Conservation (phyloP, 2,329 filamentous ascomycete genomes). For the Colletotrichum horii region DNA sequence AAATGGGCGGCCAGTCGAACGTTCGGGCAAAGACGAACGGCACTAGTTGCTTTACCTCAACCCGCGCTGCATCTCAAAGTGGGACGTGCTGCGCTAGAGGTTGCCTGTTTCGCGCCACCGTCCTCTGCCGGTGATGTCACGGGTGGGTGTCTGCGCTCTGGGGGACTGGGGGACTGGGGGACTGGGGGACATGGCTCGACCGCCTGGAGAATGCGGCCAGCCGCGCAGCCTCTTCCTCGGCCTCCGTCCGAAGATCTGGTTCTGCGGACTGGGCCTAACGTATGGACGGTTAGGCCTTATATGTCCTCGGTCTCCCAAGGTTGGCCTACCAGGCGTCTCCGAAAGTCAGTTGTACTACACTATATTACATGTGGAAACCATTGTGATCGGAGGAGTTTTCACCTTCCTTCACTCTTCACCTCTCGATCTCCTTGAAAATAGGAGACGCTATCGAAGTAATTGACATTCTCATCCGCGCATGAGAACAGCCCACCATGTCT, state of each 20-base stretch:
- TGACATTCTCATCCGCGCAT: constrained; percentile 24
- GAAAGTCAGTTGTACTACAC: not conserved
- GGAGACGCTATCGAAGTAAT: not conserved
- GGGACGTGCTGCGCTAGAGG: constrained; percentile 16
- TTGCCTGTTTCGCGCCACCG: constrained; percentile 14
- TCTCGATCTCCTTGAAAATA: not conserved
- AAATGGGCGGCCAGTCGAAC: not conserved
- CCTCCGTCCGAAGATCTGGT: constrained; percentile 7
- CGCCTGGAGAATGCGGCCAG: not conserved
- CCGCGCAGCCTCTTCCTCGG: not conserved
- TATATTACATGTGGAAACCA: not conserved
- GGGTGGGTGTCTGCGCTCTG: constrained; percentile 5
- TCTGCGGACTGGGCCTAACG: not conserved
- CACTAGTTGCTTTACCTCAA: not conserved
- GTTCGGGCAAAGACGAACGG: not conserved
- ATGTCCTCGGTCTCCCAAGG: not conserved
- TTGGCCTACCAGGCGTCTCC: not conserved
- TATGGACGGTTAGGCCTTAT: not conserved
- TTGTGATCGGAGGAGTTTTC: not conserved
- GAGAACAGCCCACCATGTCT: constrained; percentile 25
- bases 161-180: not conserved
- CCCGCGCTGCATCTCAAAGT: constrained; percentile 5
- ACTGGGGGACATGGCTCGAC: not conserved
- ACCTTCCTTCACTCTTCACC: not conserved
- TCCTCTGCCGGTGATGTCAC: constrained; percentile 11